Percentiles rank a stretch among this genome's conserved stretches.
phyloP scores from a whole-genome alignment of 148 eudicot species.

The Vaccinium corymbosum region DNA sequence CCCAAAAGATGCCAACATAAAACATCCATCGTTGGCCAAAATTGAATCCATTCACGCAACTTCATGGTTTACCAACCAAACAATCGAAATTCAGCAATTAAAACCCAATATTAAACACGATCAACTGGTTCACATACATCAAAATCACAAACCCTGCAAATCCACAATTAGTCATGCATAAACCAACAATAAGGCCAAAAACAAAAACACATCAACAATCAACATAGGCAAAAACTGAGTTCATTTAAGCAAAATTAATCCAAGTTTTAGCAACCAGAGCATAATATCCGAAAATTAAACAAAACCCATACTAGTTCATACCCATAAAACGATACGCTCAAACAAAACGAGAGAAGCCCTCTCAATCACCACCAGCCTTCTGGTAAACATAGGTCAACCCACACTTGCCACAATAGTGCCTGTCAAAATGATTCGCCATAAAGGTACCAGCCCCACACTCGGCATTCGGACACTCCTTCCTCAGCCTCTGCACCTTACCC shows the following conservation, averaged over 20 bases:
- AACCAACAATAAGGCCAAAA: neutral
- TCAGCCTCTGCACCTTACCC: slow-evolving; percentile 31
- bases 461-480: slow-evolving; percentile 27
- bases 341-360: neutral
- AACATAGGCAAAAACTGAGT: neutral
- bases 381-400: slow-evolving; percentile 28
- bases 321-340: neutral
- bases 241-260: slow-evolving; percentile 12
- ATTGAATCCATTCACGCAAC: neutral
- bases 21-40: neutral
- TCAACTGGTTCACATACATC: neutral
- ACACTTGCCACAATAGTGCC: slow-evolving; percentile 33
- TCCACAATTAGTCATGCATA: neutral
- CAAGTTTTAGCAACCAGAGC: neutral
- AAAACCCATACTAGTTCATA: neutral
- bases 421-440: slow-evolving; percentile 30
- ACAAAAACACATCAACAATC: neutral
- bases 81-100: neutral
- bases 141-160: neutral
- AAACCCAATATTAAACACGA: neutral
- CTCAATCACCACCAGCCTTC: slow-evolving; percentile 27
- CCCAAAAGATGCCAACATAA: neutral
- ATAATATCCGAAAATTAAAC: neutral
- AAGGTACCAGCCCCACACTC: slow-evolving; percentile 34
- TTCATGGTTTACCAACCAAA: neutral